Conservation (phyloP, 2,329 filamentous ascomycete genomes). For the Rhynchosporium graminicola region DNA sequence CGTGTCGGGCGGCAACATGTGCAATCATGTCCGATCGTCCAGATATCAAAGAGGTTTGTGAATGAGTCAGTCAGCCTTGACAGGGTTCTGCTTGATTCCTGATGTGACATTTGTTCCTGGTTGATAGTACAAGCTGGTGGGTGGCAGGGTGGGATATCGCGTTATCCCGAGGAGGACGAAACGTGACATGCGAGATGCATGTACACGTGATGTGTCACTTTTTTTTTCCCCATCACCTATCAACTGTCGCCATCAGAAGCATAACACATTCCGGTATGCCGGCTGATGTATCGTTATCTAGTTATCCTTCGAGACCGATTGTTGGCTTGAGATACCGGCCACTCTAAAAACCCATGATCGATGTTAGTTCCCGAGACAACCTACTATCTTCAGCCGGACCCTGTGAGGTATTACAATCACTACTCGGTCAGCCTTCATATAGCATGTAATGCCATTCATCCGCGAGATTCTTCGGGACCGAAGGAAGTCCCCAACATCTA, state of each 20-base stretch:
- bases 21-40: constrained; percentile 7
- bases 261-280: neutral
- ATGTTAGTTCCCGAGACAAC: too few relatives aligned
- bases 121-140: neutral
- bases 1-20: constrained; percentile 3
- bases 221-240: neutral
- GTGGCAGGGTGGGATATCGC: neutral
- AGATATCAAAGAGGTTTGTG: neutral
- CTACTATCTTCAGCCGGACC: neutral
- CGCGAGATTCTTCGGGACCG: neutral
- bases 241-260: neutral
- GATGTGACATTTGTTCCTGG: neutral
- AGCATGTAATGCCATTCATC: neutral
- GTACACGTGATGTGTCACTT: neutral
- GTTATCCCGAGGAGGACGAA: neutral
- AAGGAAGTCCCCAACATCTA: neutral
- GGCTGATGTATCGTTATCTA: neutral
- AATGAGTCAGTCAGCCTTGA: neutral
- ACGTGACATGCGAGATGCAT: neutral
- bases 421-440: constrained; percentile 5
- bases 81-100: neutral
- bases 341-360: too few relatives aligned
- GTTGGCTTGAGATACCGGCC: too few relatives aligned
- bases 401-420: neutral
- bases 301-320: neutral